Conservation (phyloP, 2,329 filamentous ascomycete genomes). For the Knoxdaviesia proteae region DNA sequence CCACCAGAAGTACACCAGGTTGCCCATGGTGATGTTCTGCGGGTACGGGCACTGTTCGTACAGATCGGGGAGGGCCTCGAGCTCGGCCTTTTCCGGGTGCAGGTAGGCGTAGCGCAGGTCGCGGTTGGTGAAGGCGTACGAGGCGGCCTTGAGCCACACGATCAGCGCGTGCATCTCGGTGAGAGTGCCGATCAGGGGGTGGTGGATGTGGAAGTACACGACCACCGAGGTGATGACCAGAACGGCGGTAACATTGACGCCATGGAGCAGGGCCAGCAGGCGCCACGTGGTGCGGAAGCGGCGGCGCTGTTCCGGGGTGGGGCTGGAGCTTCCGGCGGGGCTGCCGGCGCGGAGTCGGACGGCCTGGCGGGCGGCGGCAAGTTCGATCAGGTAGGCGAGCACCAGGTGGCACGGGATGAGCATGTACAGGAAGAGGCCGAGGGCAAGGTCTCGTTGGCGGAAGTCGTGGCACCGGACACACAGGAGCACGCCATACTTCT, state of each 20-base stretch:
- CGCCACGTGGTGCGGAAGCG: constrained; percentile 61
- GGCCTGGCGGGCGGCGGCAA: constrained; percentile 61
- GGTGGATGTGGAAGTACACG: constrained; percentile 80
- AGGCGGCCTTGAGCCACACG: constrained; percentile 89
- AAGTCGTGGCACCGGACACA: constrained; percentile 83
- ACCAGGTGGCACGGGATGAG: constrained; percentile 82
- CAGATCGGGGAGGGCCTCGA: constrained; percentile 54
- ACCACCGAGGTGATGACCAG: constrained; percentile 62
- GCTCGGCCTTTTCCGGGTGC: constrained; percentile 46
- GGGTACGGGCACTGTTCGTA: constrained; percentile 78
- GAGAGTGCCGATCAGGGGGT: constrained; percentile 80
- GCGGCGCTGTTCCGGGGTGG: constrained; percentile 36
- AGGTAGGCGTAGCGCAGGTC: constrained; percentile 83
- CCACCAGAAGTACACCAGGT: constrained; percentile 94
- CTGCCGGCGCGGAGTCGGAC: constrained; percentile 39
- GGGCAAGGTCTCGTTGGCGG: constrained; percentile 51
- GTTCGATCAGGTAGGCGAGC: constrained; percentile 75
- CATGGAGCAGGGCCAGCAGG: constrained; percentile 60
- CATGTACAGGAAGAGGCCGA: constrained; percentile 62
- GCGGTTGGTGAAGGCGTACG: constrained; percentile 90
- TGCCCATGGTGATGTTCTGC: constrained; percentile 68
- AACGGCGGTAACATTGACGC: constrained; percentile 63
- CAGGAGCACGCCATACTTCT: constrained; percentile 94
- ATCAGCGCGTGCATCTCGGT: constrained; percentile 84
- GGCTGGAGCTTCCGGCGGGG: constrained; percentile 24